Evolutionary conservation across 2,329 filamentous ascomycete species (phyloP).

Genomic region (Fusarium sterilihyphosum): DNA sequence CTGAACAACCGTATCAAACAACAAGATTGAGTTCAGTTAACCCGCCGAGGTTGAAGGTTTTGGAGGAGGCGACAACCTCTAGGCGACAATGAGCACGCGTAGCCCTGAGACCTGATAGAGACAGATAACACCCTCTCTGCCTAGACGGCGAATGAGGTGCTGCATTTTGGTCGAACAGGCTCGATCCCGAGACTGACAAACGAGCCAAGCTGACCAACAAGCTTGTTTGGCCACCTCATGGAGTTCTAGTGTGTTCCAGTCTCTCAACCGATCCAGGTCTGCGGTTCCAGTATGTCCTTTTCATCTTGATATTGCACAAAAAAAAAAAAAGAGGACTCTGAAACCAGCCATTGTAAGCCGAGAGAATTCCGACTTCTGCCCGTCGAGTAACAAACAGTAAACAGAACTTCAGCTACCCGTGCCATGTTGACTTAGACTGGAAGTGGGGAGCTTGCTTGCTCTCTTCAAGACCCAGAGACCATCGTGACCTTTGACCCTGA

Average conservation of each 20-base stretch:
- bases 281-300: background rate
- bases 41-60: background rate
- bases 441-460: conserved; percentile 19
- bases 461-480: conserved; percentile 3
- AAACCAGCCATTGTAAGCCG: background rate
- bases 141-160: background rate
- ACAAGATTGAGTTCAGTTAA: background rate
- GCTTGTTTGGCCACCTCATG: background rate
- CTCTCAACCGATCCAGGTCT: conserved; percentile 1
- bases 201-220: conserved; percentile 22
- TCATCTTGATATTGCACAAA: background rate
- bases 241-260: background rate
- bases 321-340: background rate
- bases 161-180: background rate
- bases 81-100: conserved; percentile 22
- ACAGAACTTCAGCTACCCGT: background rate
- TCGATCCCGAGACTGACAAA: conserved; percentile 2
- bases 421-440: background rate
- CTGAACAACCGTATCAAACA: background rate
- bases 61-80: background rate
- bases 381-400: background rate
- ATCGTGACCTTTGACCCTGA: conserved; percentile 38
- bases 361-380: conserved; percentile 11
- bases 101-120: conserved; percentile 2
- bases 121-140: conserved; percentile 5